Percentiles rank a stretch among this genome's conserved stretches.
Conservation (phyloP, 257 asterid genomes). For the Lantana camara region DNA sequence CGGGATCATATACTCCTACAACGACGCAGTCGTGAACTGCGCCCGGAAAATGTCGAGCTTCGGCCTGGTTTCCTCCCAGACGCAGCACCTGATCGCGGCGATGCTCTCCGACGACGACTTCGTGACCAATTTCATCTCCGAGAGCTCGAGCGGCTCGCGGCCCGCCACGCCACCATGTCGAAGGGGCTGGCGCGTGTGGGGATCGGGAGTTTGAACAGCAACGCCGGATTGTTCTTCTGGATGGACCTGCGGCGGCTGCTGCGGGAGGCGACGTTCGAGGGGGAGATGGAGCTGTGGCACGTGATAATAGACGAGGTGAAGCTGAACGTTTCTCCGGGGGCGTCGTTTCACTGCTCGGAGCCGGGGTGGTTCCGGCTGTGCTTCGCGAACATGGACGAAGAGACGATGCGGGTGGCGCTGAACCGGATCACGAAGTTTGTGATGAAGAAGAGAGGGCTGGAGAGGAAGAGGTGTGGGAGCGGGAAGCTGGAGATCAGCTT, state of each 20-base stretch:
- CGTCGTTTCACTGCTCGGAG: too few species aligned
- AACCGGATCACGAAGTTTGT: constrained; percentile 50
- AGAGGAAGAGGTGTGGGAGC: constrained; percentile 54
- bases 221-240: constrained; percentile 70
- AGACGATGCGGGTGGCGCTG: constrained; percentile 50
- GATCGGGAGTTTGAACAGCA: constrained; percentile 53
- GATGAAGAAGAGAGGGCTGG: constrained; percentile 32
- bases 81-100: constrained; percentile 65
- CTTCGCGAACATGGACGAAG: constrained; percentile 84
- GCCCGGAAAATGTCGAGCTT: too few species aligned
- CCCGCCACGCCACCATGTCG: constrained; percentile 44
- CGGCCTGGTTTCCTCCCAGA: constrained; percentile 78
- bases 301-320: constrained; percentile 61
- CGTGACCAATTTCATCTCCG: constrained; percentile 44
- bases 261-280: constrained; percentile 49
- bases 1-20: constrained; percentile 76
- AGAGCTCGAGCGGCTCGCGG: constrained; percentile 51
- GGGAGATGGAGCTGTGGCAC: constrained; percentile 67
- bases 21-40: constrained; percentile 56
- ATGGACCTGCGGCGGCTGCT: constrained; percentile 67
- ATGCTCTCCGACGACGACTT: constrained; percentile 68
- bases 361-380: constrained; percentile 91
- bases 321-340: constrained; percentile 87
- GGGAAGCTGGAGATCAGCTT: constrained; percentile 70
- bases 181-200: constrained; percentile 58